Evolutionary conservation across 2,329 filamentous ascomycete species (phyloP).

Genomic region (Exophiala mesophila): DNA sequence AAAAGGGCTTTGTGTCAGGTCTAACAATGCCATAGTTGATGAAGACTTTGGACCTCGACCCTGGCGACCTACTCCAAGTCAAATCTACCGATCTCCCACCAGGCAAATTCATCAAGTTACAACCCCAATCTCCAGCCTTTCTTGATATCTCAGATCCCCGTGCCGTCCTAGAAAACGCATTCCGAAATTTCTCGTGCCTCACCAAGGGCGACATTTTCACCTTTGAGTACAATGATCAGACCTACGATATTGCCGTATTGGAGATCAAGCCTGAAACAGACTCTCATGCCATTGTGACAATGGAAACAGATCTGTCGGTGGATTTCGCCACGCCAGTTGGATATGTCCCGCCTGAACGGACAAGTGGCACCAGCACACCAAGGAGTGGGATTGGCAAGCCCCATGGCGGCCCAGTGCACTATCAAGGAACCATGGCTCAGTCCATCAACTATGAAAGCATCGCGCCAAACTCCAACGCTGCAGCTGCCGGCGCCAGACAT

Average conservation of each 20-base stretch:
- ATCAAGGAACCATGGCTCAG: slow-evolving; percentile 90
- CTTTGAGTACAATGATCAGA: slow-evolving; percentile 91
- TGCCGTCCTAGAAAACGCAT: slow-evolving; percentile 92
- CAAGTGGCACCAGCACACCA: slow-evolving; percentile 82
- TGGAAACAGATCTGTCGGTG: slow-evolving; percentile 93
- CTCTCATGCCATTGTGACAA: slow-evolving; percentile 81
- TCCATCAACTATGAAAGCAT: slow-evolving; percentile 96
- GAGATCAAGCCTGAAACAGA: slow-evolving; percentile 84
- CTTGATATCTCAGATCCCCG: slow-evolving; percentile 97
- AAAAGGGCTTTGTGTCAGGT: too few relatives aligned
- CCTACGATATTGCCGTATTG: slow-evolving; percentile 87
- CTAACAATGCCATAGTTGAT: slow-evolving; percentile 80
- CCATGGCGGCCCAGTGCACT: slow-evolving; percentile 70
- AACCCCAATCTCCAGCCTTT: slow-evolving; percentile 88
- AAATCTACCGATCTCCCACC: slow-evolving; percentile 90
- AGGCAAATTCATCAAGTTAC: slow-evolving; percentile 89
- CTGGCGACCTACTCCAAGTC: slow-evolving; percentile 90
- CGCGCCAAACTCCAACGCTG: slow-evolving; percentile 67
- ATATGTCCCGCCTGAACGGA: slow-evolving; percentile 78
- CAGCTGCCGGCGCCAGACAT: slow-evolving; percentile 57
- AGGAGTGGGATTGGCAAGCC: slow-evolving; percentile 53
- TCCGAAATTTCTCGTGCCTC: slow-evolving; percentile 90
- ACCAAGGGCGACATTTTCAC: slow-evolving; percentile 94
- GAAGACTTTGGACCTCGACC: slow-evolving; percentile 82
- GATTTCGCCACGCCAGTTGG: slow-evolving; percentile 93